Evolutionary conservation across 345 rosid genomes (phyloP).

Genomic region (Aethionema arabicum): DNA sequence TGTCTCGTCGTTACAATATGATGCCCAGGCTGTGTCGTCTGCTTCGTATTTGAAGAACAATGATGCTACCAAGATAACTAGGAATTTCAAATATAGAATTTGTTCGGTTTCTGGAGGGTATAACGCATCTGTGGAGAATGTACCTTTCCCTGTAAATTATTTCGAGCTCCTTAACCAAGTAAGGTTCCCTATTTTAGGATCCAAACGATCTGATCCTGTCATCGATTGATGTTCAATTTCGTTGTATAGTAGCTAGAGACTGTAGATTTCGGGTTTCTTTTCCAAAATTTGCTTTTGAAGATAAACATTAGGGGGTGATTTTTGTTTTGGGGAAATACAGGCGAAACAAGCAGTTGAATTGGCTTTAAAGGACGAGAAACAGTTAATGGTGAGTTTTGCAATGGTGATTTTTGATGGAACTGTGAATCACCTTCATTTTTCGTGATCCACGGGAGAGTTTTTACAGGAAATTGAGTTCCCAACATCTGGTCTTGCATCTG

Average conservation of each 20-base stretch:
- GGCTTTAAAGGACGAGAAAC: conserved; percentile 62
- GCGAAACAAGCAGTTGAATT: conserved; percentile 68
- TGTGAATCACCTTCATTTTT: conserved; percentile 19
- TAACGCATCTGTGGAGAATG: conserved; percentile 46
- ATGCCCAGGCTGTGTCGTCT: conserved; percentile 17
- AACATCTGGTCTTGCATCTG: conserved; percentile 87
- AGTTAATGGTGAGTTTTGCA: conserved; percentile 67
- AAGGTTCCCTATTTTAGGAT: conserved; percentile 21
- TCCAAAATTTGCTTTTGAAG: conserved; percentile 5
- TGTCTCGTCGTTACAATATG: background rate
- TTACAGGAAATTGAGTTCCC: conserved; percentile 96
- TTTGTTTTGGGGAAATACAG: conserved; percentile 39
- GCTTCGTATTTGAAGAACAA: conserved; percentile 26
- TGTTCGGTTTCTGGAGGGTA: conserved; percentile 42
- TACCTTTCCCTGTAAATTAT: conserved; percentile 69
- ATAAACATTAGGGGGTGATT: conserved; percentile 10
- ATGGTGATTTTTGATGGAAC: conserved; percentile 7
- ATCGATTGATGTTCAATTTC: background rate
- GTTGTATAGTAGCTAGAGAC: conserved; percentile 14
- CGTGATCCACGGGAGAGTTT: conserved; percentile 33
- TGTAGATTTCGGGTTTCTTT: conserved; percentile 10
- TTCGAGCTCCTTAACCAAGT: conserved; percentile 74
- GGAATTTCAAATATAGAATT: conserved; percentile 21
- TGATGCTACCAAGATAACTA: conserved; percentile 19
- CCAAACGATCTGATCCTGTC: background rate